A percentile compares a stretch with the other conserved stretches of the same genome.
Evolutionary conservation across 768 basidiomycete species (phyloP).

Genomic region (Tephrocybe rancida): DNA sequence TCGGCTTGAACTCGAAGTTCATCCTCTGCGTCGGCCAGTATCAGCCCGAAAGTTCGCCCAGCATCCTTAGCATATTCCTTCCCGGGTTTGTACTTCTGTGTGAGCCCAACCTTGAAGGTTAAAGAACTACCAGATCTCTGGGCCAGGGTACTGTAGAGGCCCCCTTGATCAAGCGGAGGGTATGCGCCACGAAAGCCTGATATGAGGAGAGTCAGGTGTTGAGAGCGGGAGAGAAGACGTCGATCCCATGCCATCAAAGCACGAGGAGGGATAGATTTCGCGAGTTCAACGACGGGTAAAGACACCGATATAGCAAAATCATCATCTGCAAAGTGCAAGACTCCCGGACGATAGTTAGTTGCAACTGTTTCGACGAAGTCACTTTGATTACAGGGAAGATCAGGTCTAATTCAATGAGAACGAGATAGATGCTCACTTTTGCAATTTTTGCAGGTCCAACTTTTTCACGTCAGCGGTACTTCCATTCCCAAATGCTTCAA

Average conservation of each 20-base stretch:
- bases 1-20: constrained; percentile 35
- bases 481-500: constrained; percentile 18
- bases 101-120: constrained; percentile 66
- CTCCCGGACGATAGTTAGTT: constrained; percentile 60
- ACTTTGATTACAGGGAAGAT: constrained; percentile 36
- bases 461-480: constrained; percentile 18
- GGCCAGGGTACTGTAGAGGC: constrained; percentile 36
- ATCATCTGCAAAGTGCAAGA: constrained; percentile 50
- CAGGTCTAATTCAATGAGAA: constrained; percentile 5
- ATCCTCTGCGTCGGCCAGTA: constrained; percentile 45
- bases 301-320: constrained; percentile 61
- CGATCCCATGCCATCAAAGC: constrained; percentile 79
- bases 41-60: constrained; percentile 51
- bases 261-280: constrained; percentile 57
- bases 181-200: constrained; percentile 55
- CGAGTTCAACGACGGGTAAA: constrained; percentile 52
- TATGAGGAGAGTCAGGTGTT: constrained; percentile 67
- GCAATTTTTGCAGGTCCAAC: constrained; percentile 27
- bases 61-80: constrained; percentile 48
- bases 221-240: constrained; percentile 55
- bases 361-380: constrained; percentile 65
- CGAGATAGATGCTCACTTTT: constrained; percentile 27
- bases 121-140: constrained; percentile 35
- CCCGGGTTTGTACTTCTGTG: constrained; percentile 60
- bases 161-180: constrained; percentile 51